Percentiles rank a stretch among this genome's conserved stretches.
Evolutionary conservation across 2,329 filamentous ascomycete genomes (phyloP).

Genomic region (Paraconiothyrium sp.): DNA sequence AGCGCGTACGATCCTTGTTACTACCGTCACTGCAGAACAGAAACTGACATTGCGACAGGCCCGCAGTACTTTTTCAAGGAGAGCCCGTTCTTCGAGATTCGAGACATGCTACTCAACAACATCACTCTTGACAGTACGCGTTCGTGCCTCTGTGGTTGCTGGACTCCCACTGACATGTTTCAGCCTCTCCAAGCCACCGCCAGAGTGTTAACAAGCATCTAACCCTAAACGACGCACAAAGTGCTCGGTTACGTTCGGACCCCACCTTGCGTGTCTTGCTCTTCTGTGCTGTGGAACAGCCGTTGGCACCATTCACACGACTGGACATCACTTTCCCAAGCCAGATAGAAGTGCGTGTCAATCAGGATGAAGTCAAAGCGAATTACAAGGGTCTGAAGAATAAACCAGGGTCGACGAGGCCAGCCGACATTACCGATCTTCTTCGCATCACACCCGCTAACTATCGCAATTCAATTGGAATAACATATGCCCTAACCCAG

Average conservation of each 20-base stretch:
- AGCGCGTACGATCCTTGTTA: conserved; percentile 26
- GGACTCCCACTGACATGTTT: background rate
- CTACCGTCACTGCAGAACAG: background rate
- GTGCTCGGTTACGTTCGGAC: conserved; percentile 67
- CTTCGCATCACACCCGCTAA: conserved; percentile 73
- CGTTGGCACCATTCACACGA: conserved; percentile 39
- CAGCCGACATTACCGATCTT: conserved; percentile 85
- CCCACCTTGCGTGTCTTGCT: conserved; percentile 78
- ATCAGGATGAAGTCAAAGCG: conserved; percentile 86
- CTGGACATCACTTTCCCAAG: conserved; percentile 87
- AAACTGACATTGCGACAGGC: conserved; percentile 19
- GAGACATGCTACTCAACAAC: conserved; percentile 70
- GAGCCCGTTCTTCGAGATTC: conserved; percentile 85
- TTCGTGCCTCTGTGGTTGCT: background rate
- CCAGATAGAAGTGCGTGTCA: conserved; percentile 91
- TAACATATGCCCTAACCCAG: conserved; percentile 91
- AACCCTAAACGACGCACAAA: conserved; percentile 62
- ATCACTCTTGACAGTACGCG: conserved; percentile 76
- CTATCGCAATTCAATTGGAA: conserved; percentile 80
- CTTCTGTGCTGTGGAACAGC: conserved; percentile 76
- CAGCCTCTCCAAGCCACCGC: conserved; percentile 68
- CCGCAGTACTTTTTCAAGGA: conserved; percentile 68
- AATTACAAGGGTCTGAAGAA: conserved; percentile 96
- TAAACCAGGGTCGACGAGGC: conserved; percentile 91
- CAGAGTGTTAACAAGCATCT: conserved; percentile 69